Conservation (phyloP, 371 early-diverging fungal species). For the Mycotypha africana region DNA sequence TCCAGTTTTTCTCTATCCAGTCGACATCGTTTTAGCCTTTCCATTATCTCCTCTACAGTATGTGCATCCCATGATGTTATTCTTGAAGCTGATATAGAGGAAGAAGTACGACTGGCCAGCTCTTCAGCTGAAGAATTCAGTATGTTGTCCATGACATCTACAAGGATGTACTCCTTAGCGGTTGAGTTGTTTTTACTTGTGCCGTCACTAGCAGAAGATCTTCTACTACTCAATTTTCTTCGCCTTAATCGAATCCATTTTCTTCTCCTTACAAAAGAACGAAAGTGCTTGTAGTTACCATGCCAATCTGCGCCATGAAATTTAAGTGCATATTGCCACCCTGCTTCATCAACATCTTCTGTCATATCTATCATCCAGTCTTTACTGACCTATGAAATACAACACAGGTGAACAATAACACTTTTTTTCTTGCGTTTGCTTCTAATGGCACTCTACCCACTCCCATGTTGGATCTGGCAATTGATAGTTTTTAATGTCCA, state of each 20-base stretch:
- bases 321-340: constrained; percentile 48
- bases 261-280: constrained; percentile 60
- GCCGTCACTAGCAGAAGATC: background rate
- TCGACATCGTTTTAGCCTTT: constrained; percentile 16
- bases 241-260: constrained; percentile 57
- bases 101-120: too few species aligned
- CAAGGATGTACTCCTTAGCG: background rate
- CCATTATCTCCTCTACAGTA: constrained; percentile 1
- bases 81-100: background rate
- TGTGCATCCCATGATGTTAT: too few species aligned
- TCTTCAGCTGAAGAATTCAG: too few species aligned
- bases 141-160: background rate
- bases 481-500: constrained; percentile 46
- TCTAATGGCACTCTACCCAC: constrained; percentile 35
- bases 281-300: constrained; percentile 49
- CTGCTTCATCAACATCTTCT: constrained; percentile 60
- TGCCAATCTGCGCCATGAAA: constrained; percentile 47
- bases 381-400: constrained; percentile 26
- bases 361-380: constrained; percentile 67
- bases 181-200: background rate
- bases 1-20: constrained; percentile 35
- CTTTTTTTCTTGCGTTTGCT: background rate
- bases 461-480: constrained; percentile 64
- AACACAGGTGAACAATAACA: background rate
- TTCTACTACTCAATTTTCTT: background rate